Percentiles rank a stretch among this genome's conserved stretches.
These are phyloP conservation scores for Kwoniella sp. DNA, from an alignment of 768 basidiomycete genomes.

Conservation along the genomic window DNA sequence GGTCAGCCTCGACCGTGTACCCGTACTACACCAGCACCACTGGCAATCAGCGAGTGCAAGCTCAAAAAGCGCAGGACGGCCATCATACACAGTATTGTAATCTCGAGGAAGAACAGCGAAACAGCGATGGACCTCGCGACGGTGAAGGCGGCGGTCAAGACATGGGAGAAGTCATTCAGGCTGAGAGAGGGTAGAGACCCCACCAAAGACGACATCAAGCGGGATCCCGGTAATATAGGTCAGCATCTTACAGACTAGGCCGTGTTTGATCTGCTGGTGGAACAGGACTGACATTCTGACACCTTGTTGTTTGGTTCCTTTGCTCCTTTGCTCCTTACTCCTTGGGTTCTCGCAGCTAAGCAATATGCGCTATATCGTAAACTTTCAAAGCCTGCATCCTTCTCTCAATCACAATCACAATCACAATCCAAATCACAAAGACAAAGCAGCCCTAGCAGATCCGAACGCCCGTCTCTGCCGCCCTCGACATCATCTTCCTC, in stretches of 20 bases:
- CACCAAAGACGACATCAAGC: conserved; percentile 57
- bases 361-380: conserved; percentile 45
- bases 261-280: too few species aligned
- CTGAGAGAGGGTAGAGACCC: conserved; percentile 48
- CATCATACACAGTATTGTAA: too few species aligned
- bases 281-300: too few species aligned
- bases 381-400: conserved; percentile 28
- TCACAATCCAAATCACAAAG: neutral
- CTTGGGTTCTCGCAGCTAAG: conserved; percentile 26
- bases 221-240: conserved; percentile 53
- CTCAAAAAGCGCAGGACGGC: too few species aligned
- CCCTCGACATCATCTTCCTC: conserved; percentile 26
- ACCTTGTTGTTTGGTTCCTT: conserved; percentile 16
- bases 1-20: too few species aligned
- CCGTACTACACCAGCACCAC: too few species aligned
- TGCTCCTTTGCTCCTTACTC: neutral
- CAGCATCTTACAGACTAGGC: neutral
- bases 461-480: conserved; percentile 5
- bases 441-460: neutral
- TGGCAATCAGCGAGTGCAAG: too few species aligned
- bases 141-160: conserved; percentile 56
- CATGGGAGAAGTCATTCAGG: conserved; percentile 56
- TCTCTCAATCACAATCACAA: conserved; percentile 14
- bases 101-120: too few species aligned
- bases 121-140: conserved; percentile 35